Percentiles rank a stretch among this genome's conserved stretches.
These are phyloP conservation scores for Parachaetomium inaequale DNA, from an alignment of 495 filamentous ascomycete species.

Conservation along the genomic window DNA sequence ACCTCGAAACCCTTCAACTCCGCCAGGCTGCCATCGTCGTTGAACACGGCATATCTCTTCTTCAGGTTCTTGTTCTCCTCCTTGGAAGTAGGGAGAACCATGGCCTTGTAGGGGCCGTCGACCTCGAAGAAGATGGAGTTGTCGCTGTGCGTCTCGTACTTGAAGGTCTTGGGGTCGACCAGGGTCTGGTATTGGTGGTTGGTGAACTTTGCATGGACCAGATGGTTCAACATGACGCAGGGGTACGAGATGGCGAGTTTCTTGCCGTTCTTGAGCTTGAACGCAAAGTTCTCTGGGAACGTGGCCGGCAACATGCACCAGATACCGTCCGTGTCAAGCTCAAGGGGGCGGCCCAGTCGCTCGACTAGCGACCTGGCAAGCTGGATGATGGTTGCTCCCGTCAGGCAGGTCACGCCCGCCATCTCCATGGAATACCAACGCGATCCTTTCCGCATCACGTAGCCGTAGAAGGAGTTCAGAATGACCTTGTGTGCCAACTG, in stretches of 20 bases:
- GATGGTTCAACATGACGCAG: slow-evolving; percentile 98
- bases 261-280: slow-evolving; percentile 91
- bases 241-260: slow-evolving; percentile 94
- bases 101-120: slow-evolving; percentile 93
- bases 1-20: slow-evolving; percentile 98
- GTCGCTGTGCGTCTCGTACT: slow-evolving; percentile 92
- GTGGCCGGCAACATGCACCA: slow-evolving; percentile 99
- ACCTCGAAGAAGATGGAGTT: slow-evolving; percentile 99
- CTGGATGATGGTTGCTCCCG: slow-evolving; percentile 95
- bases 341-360: slow-evolving; percentile 84
- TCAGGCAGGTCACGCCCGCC: slow-evolving; percentile 97
- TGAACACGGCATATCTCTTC: slow-evolving; percentile 98
- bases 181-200: slow-evolving; percentile 96
- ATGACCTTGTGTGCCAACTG: slow-evolving; percentile 99
- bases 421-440: slow-evolving; percentile 99
- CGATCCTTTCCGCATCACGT: slow-evolving; percentile 98
- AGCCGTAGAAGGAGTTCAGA: slow-evolving; percentile 98
- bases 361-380: slow-evolving; percentile 94
- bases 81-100: slow-evolving; percentile 96
- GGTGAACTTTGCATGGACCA: slow-evolving; percentile 91
- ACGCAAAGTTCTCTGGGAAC: slow-evolving; percentile 95
- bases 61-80: slow-evolving; percentile 99
- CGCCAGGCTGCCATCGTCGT: slow-evolving; percentile 93
- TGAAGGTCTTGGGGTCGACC: slow-evolving; percentile 70
- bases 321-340: slow-evolving; percentile 99